phyloP scores from a whole-genome alignment of 768 basidiomycete species.

The Bullera alba region DNA sequence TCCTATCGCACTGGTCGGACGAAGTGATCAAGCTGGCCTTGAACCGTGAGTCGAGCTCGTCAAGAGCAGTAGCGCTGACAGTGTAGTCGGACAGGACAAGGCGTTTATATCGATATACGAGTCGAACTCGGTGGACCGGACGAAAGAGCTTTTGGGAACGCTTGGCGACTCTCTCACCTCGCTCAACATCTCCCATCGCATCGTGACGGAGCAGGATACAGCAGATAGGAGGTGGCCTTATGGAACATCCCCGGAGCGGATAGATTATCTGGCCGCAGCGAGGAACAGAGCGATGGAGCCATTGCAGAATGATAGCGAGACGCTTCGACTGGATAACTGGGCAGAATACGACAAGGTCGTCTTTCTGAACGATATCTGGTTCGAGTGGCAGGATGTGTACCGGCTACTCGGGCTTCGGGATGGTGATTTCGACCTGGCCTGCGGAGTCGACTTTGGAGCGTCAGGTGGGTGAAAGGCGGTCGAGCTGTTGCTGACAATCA shows the following conservation, averaged over 20 bases:
- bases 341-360: constrained; percentile 36
- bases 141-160: constrained; percentile 40
- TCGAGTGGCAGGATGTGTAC: constrained; percentile 48
- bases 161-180: constrained; percentile 32
- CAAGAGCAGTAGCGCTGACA: constrained; percentile 4
- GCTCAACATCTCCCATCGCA: constrained; percentile 16
- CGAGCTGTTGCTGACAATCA: constrained; percentile 4
- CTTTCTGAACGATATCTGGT: constrained; percentile 50
- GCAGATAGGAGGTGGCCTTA: constrained; percentile 24
- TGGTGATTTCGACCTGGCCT: constrained; percentile 50
- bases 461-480: constrained; percentile 14
- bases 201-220: constrained; percentile 41
- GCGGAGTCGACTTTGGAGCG: constrained; percentile 48
- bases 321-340: not conserved
- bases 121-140: constrained; percentile 46
- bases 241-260: constrained; percentile 43
- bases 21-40: constrained; percentile 25
- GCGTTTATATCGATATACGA: constrained; percentile 51
- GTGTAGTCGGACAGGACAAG: constrained; percentile 47
- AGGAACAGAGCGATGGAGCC: constrained; percentile 51
- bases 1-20: constrained; percentile 49
- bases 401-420: constrained; percentile 45
- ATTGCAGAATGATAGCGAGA: constrained; percentile 46
- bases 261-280: constrained; percentile 47
- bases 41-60: constrained; percentile 1